Base-by-base conservation (phyloP, 2,329 filamentous ascomycete species). In the Microdochium paspali region DNA sequence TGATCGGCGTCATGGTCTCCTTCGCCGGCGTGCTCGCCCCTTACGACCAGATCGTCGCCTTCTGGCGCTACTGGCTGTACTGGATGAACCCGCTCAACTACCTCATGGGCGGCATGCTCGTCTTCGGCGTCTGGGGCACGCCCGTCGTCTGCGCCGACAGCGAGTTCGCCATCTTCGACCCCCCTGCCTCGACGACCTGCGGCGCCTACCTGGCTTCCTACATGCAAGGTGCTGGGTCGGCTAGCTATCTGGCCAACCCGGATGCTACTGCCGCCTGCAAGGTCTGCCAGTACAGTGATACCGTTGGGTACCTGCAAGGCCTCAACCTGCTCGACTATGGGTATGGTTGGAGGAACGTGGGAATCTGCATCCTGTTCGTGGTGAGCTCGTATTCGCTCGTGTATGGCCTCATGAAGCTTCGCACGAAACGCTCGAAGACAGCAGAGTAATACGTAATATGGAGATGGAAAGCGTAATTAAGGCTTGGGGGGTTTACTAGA, bases 11-110 rank as follows among this genome's bases (percentile, higher is more conserved):
- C 70, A 83, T 87, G 57, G 76, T 75, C 40, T 65, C 87, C 24
- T 90, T 90, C 73, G 89, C 88, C 68, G 87, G 87, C 54, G 80
- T 90, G 21, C 77, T 90, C 10, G 75, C 84, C 2, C 80, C 85
- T 0, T 90, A 87, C 62, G 55, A 64, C 1, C 67, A 73, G 51
- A 70, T 90, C 25, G 78, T 80, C 0, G 77, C 79, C 24, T 87
- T 89, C 68, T 91, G 83, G 82, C 70, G 73, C 32, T 86, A 84
- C 66, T 88, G 82, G 79, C 74, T 77, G 70, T 85, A 85, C 66
- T 85, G 76, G 58, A 62, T 82, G 54, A 86, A 84, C 59, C 84
- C 84, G 0, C 72, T 74, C 0, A 87, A 82, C 1, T 89, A 83
- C 67, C 85, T 82, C 79, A 79, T 89, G 47, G 77, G 80, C 42